Conservation (phyloP, 805 yeast species). For the Candida oleophila region DNA sequence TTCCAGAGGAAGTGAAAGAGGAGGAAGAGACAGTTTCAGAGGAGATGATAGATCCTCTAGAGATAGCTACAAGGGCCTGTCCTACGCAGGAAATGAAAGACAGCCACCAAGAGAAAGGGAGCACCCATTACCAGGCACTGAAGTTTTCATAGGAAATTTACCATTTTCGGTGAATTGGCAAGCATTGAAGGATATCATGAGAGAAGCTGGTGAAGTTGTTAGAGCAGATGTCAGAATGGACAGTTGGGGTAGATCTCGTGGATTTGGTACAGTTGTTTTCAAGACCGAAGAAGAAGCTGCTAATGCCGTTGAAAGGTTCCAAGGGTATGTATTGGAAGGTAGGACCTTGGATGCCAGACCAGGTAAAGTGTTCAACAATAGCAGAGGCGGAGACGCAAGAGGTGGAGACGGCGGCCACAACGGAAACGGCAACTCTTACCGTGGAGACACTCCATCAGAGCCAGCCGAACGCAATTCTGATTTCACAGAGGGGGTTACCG, state of each 20-base stretch:
- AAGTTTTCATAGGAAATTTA: constrained; percentile 75
- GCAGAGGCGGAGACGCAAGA: constrained; percentile 12
- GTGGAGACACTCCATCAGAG: constrained; percentile 2
- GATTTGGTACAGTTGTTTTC: constrained; percentile 81
- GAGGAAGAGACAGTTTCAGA: constrained; percentile 14
- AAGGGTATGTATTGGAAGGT: constrained; percentile 73
- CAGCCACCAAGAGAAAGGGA: constrained; percentile 7
- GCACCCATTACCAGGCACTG: constrained; percentile 42
- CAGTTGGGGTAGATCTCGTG: constrained; percentile 74
- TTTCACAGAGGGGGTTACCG: constrained; percentile 66
- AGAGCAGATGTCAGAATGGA: constrained; percentile 78
- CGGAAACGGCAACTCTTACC: constrained; percentile 6
- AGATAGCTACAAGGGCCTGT: background rate
- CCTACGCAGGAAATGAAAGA: constrained; percentile 9
- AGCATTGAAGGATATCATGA: constrained; percentile 80
- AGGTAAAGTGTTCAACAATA: constrained; percentile 37
- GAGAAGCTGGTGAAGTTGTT: constrained; percentile 70
- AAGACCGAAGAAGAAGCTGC: constrained; percentile 65
- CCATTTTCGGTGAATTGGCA: constrained; percentile 86
- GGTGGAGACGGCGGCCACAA: constrained; percentile 8
- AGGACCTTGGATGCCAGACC: constrained; percentile 77
- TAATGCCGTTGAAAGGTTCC: constrained; percentile 65
- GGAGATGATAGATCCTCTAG: constrained; percentile 12
- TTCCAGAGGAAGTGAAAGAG: constrained; percentile 12
- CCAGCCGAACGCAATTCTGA: constrained; percentile 40